A percentile compares a stretch with the other conserved stretches of the same genome.
Evolutionary conservation across 2,329 filamentous ascomycete genomes (phyloP).

Genomic region (Exserohilum rostratum): DNA sequence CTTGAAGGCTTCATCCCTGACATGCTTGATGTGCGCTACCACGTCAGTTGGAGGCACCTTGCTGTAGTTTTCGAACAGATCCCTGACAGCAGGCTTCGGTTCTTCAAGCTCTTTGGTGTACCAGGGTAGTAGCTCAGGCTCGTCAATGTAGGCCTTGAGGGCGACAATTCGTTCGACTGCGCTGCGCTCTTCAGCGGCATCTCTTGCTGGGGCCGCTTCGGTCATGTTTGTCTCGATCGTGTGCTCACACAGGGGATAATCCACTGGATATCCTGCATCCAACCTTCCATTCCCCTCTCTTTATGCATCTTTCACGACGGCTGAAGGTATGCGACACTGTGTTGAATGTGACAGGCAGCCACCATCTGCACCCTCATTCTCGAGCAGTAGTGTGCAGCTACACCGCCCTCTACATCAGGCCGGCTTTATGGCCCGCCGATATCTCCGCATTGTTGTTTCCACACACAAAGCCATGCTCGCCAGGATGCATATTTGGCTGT

Average conservation of each 20-base stretch:
- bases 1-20: slow-evolving; percentile 43
- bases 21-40: slow-evolving; percentile 43
- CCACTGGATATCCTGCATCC: not conserved
- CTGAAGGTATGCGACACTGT: too few relatives aligned
- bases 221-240: slow-evolving; percentile 16
- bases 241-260: not conserved
- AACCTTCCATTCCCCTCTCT: not conserved
- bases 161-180: slow-evolving; percentile 21
- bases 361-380: slow-evolving; percentile 2
- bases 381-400: not conserved
- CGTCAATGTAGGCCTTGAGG: slow-evolving; percentile 25
- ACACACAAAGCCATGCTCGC: not conserved
- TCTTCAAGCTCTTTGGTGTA: slow-evolving; percentile 39
- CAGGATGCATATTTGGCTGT: not conserved
- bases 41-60: slow-evolving; percentile 45
- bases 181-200: slow-evolving; percentile 9
- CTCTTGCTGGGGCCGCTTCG: slow-evolving; percentile 2
- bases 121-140: slow-evolving; percentile 38
- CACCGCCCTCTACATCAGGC: slow-evolving; percentile 13
- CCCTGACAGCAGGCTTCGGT: slow-evolving; percentile 35
- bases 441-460: not conserved
- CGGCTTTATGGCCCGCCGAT: not conserved
- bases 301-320: slow-evolving; percentile 2
- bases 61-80: slow-evolving; percentile 50
- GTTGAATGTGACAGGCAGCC: not conserved